Conservation (phyloP, 2,329 filamentous ascomycete species). For the Coniella lustricola region DNA sequence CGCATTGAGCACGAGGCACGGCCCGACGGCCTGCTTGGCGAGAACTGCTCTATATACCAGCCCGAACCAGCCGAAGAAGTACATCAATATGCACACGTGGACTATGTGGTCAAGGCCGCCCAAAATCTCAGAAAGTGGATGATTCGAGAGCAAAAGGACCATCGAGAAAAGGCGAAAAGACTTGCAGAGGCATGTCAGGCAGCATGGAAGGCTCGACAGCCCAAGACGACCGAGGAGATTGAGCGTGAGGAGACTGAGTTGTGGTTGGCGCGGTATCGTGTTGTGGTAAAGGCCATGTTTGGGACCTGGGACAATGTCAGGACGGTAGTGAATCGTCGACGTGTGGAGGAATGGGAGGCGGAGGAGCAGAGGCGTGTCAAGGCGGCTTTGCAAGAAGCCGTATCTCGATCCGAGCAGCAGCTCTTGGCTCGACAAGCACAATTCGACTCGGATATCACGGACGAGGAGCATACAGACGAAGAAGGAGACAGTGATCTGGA, state of each 20-base stretch:
- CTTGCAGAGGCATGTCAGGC: constrained; percentile 72
- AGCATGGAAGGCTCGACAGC: constrained; percentile 66
- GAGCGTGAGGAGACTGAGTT: constrained; percentile 67
- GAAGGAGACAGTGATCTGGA: constrained; percentile 34
- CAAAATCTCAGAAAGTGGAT: constrained; percentile 75
- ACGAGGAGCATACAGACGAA: constrained; percentile 31
- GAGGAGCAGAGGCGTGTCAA: constrained; percentile 58
- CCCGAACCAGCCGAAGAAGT: constrained; percentile 69
- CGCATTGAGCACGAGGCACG: constrained; percentile 67
- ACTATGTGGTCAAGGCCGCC: constrained; percentile 76
- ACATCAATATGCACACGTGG: constrained; percentile 76
- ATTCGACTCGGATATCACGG: constrained; percentile 44
- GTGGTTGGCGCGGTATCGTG: constrained; percentile 62
- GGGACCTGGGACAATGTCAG: constrained; percentile 60
- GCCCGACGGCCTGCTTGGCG: constrained; percentile 67
- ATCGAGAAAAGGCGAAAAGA: constrained; percentile 69
- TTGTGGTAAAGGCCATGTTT: constrained; percentile 52
- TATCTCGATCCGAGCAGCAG: constrained; percentile 63
- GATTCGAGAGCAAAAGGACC: constrained; percentile 68
- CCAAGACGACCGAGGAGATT: constrained; percentile 73
- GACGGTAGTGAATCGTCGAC: constrained; percentile 51
- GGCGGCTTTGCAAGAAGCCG: constrained; percentile 65
- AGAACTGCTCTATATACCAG: constrained; percentile 62
- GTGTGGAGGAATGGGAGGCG: constrained; percentile 56
- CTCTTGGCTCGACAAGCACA: constrained; percentile 53